A percentile compares a stretch with the other conserved stretches of the same genome.
phyloP scores from a whole-genome alignment of 345 rosid species.

The Arabidopsis thaliana region TAIR10.1 NC_003071.7:8718501-8719000 shows the following conservation, averaged over 20 bases:
- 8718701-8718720: constrained; percentile 76
- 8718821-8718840: constrained; percentile 11
- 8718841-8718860: constrained; percentile 53
- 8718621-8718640: constrained; percentile 92
- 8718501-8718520: constrained; percentile 91
- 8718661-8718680: constrained; percentile 94
- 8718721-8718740: constrained; percentile 85
- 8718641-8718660: constrained; percentile 94
- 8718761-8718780: constrained; percentile 99
- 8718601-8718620: constrained; percentile 96
- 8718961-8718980: constrained; percentile 3
- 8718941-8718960: constrained; percentile 15
- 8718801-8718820: constrained; percentile 83
- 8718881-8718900: constrained; percentile 1
- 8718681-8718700: constrained; percentile 83
- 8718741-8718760: constrained; percentile 90
- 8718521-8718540: constrained; percentile 96
- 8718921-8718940: constrained; percentile 28
- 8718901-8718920: not conserved
- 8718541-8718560: constrained; percentile 89
- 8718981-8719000: constrained; percentile 9
- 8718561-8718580: constrained; percentile 92
- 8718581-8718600: constrained; percentile 93
- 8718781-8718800: constrained; percentile 96
- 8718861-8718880: constrained; percentile 53